These are phyloP conservation scores for Scenedesmus sp. DNA, from an alignment of 163 green algal genomes.

Conservation along the genomic window DNA sequence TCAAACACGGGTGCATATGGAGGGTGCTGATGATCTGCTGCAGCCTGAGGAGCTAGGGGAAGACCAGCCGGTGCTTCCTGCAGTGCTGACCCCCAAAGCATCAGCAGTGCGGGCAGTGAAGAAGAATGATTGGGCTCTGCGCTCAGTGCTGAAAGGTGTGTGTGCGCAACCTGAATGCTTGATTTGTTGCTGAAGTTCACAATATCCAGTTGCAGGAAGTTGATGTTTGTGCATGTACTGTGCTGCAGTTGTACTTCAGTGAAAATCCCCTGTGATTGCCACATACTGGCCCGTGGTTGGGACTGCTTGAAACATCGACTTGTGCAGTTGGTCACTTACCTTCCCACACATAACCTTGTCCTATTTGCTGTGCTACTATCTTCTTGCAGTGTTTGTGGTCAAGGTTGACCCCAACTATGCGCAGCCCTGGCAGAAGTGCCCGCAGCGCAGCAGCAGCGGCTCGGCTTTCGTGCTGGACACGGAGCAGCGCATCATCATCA, in stretches of 20 bases:
- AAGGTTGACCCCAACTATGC: constrained; percentile 85
- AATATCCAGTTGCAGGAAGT: too few relatives aligned
- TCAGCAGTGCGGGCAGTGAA: constrained; percentile 28
- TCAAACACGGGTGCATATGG: constrained; percentile 11
- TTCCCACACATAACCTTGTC: too few relatives aligned
- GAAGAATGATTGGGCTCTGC: constrained; percentile 70
- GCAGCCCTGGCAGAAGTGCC: constrained; percentile 92
- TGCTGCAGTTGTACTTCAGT: too few relatives aligned
- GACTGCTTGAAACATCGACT: too few relatives aligned
- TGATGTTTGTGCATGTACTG: too few relatives aligned
- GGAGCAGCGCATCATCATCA: constrained; percentile 77
- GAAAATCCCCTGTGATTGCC: too few relatives aligned
- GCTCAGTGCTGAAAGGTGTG: constrained; percentile 69
- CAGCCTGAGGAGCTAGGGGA: constrained; percentile 24
- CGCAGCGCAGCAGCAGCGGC: constrained; percentile 78
- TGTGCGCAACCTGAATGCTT: not conserved
- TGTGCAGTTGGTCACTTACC: too few relatives aligned
- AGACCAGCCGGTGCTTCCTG: not conserved
- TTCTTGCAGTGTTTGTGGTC: constrained; percentile 80
- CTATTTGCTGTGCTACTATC: too few relatives aligned
- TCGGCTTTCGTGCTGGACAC: constrained; percentile 82
- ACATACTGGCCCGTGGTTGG: too few relatives aligned
- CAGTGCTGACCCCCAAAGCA: not conserved
- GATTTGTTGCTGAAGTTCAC: not conserved
- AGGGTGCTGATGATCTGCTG: constrained; percentile 41